phyloP scores from a whole-genome alignment of 1,284 basidiomycete species.

The Malassezia globosa region DNA sequence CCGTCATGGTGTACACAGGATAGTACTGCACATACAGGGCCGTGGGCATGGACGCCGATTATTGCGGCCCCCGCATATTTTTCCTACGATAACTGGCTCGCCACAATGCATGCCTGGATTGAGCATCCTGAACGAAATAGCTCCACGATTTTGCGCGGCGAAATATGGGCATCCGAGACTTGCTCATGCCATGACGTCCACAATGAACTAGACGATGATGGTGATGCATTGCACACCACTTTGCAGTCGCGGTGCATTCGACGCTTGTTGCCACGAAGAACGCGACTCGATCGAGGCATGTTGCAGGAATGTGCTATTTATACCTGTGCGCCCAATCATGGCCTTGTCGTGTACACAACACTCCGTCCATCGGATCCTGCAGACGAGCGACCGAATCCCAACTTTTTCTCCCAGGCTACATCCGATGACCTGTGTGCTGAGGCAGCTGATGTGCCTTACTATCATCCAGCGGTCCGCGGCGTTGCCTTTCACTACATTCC shows the following conservation, averaged over 20 bases:
- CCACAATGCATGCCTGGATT: constrained; percentile 31
- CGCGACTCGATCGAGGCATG: constrained; percentile 15
- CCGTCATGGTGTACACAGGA: neutral
- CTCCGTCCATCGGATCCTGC: constrained; percentile 10
- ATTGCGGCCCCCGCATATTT: constrained; percentile 23
- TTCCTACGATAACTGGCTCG: constrained; percentile 21
- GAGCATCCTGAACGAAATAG: constrained; percentile 39
- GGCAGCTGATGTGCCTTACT: constrained; percentile 33
- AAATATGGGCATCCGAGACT: constrained; percentile 21
- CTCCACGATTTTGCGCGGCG: constrained; percentile 36
- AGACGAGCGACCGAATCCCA: neutral
- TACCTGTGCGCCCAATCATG: neutral
- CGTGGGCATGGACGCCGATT: constrained; percentile 13
- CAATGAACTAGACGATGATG: neutral
- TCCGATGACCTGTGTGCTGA: neutral
- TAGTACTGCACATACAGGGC: neutral
- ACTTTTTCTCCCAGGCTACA: neutral
- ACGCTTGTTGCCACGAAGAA: neutral
- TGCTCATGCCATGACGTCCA: too few relatives aligned
- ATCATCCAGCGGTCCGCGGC: constrained; percentile 39
- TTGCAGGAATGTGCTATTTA: constrained; percentile 15
- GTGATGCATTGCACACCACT: neutral
- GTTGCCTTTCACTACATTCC: constrained; percentile 29
- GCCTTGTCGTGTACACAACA: constrained; percentile 14
- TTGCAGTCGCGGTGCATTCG: constrained; percentile 10